Conservation (phyloP, 2,329 filamentous ascomycete species). For the Talaromyces albobiverticillius region DNA sequence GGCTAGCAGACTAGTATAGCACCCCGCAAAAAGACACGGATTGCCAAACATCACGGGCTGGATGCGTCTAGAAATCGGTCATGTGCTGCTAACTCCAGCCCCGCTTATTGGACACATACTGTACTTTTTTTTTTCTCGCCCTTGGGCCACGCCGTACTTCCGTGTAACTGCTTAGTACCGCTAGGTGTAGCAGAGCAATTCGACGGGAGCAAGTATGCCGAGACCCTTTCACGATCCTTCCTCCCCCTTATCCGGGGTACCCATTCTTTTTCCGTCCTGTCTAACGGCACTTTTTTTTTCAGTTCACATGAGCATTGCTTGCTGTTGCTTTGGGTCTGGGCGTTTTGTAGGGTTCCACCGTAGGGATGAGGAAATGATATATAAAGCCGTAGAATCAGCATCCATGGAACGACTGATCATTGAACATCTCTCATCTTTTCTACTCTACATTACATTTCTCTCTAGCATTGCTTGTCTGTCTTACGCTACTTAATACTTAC, state of each 20-base stretch:
- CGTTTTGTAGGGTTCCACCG: constrained; percentile 3
- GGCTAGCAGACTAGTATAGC: no score
- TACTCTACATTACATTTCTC: not conserved
- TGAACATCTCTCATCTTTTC: not conserved
- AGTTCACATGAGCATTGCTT: constrained; percentile 12
- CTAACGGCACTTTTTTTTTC: constrained; percentile 1
- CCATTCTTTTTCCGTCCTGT: constrained; percentile 1
- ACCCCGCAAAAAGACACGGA: not conserved
- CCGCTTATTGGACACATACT: no score
- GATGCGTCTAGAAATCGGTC: constrained; percentile 10
- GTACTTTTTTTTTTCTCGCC: not conserved
- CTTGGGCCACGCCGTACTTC: not conserved
- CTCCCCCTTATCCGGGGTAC: constrained; percentile 9
- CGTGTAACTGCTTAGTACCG: no score
- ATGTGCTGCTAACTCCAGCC: constrained; percentile 9
- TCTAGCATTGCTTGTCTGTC: not conserved
- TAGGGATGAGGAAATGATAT: no score
- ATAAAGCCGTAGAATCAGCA: not conserved
- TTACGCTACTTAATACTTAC: not conserved
- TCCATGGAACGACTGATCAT: not conserved
- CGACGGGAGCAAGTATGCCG: not conserved
- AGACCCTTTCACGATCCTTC: not conserved
- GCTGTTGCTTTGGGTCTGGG: not conserved
- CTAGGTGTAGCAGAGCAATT: no score
- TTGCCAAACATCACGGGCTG: not conserved